These are phyloP conservation scores for Golovinomyces cichoracearum DNA, from an alignment of 2,329 filamentous ascomycete genomes.

Conservation along the genomic window DNA sequence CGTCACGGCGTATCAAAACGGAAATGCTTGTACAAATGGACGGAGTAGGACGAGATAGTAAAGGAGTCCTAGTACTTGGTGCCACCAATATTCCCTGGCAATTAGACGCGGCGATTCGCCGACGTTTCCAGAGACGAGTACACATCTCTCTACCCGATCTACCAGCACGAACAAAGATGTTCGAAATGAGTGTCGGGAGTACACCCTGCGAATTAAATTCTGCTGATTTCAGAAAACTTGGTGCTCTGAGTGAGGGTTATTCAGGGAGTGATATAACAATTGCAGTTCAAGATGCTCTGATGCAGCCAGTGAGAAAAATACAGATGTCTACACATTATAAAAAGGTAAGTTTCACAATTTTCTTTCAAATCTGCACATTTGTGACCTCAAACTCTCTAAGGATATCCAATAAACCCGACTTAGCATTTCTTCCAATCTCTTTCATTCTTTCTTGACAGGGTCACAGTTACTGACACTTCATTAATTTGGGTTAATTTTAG, in stretches of 20 bases:
- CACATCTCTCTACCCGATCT: slow-evolving; percentile 82
- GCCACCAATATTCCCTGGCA: slow-evolving; percentile 99
- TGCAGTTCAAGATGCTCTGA: slow-evolving; percentile 81
- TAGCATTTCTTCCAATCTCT: too few species aligned
- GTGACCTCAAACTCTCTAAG: neutral
- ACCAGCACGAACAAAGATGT: slow-evolving; percentile 59
- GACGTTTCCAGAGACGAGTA: slow-evolving; percentile 85
- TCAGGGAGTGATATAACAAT: slow-evolving; percentile 91
- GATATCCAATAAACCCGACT: too few species aligned
- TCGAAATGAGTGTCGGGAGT: slow-evolving; percentile 67
- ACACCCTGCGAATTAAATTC: slow-evolving; percentile 65
- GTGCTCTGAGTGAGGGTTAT: slow-evolving; percentile 68
- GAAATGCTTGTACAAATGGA: slow-evolving; percentile 98
- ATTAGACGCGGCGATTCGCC: slow-evolving; percentile 78
- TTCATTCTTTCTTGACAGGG: too few species aligned
- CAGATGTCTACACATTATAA: slow-evolving; percentile 97
- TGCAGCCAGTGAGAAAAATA: slow-evolving; percentile 93
- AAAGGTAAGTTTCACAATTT: slow-evolving; percentile 28
- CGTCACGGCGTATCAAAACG: slow-evolving; percentile 90
- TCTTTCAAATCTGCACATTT: neutral
- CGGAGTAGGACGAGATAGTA: slow-evolving; percentile 85
- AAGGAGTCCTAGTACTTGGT: slow-evolving; percentile 77
- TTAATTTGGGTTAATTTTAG: neutral
- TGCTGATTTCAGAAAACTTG: slow-evolving; percentile 56
- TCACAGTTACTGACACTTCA: neutral